Evolutionary conservation across 352 stramenopile genomes (phyloP), one percentile per base, ranked within the genome.

Genomic region (Saprolegnia diclina): DNA sequence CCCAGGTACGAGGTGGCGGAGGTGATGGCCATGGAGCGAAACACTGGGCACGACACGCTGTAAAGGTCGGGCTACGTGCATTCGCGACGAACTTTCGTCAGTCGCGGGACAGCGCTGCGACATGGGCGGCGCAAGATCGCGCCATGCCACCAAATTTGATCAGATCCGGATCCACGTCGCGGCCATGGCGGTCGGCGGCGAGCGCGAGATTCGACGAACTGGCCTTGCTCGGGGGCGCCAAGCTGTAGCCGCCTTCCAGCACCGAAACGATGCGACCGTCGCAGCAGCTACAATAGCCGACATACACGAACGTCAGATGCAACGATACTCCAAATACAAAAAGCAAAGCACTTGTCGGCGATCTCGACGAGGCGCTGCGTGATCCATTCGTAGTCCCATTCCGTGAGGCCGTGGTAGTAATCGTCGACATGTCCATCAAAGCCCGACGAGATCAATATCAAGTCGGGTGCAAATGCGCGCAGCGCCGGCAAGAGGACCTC

Each of bases 181-280:
- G 76, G 61, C 85, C 78, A 59, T 86, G 75, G 52, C 85, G 73
- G 55, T 82, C 76, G 38, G 73, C 79, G 3, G 75, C 76, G 56
- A 78, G 65, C 59, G 86, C 75, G 63, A 88, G 81, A 42, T 87
- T 86, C 22, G 79, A 86, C 22, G 74, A 78, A 52, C 71, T 73
- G 29, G 71, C n/a, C 44, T 72, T 76, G 16, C 32, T 65, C 37
- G 16, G 26, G 2, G 26, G 18, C 18, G 83, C 77, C 14, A 88
- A 77, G 55, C 87, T 88, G 77, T 98, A 99, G 46, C 95, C 94
- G 67, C 95, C 95, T 72, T 99, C 95, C 19, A 99, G 77, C 46
- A 98, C 90, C 50, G 91, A 98, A 26, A 99, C 87, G 56, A 98
- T 85, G 56, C 91, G 85, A 9, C 95, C 95, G 7, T 97, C 75